phyloP scores from a whole-genome alignment of 139 green algal genomes.

The Coccomyxa sp. region DNA sequence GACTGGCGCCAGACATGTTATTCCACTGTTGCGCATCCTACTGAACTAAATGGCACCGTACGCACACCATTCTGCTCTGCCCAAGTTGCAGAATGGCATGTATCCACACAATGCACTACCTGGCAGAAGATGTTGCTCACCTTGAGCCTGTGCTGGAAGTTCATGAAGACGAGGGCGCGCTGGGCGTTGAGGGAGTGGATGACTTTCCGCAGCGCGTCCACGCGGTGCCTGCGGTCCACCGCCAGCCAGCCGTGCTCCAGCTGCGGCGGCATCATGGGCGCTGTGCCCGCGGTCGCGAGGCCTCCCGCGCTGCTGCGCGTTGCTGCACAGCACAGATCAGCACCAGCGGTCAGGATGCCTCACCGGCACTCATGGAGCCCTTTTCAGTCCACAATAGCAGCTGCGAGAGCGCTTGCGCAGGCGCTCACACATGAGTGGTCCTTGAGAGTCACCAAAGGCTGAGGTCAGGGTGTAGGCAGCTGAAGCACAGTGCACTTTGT shows the following conservation, averaged over 20 bases:
- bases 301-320: constrained; percentile 2
- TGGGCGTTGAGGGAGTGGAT: constrained; percentile 77
- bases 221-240: constrained; percentile 46
- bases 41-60: too few species aligned
- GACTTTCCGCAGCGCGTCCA: constrained; percentile 71
- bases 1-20: too few species aligned
- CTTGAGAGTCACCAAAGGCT: neutral
- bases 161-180: constrained; percentile 92
- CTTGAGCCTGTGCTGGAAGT: constrained; percentile 85
- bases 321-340: too few species aligned
- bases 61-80: too few species aligned
- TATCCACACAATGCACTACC: too few species aligned
- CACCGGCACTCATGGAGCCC: neutral
- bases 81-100: too few species aligned
- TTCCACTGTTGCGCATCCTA: too few species aligned
- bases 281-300: constrained; percentile 13
- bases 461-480: too few species aligned
- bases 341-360: neutral
- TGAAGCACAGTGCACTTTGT: too few species aligned
- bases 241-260: constrained; percentile 60
- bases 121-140: neutral
- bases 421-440: neutral
- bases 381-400: neutral
- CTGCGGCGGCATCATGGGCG: constrained; percentile 60
- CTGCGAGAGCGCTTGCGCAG: too few species aligned